Evolutionary conservation across 352 stramenopile genomes (phyloP).

Genomic region (Globisporangium lucens): DNA sequence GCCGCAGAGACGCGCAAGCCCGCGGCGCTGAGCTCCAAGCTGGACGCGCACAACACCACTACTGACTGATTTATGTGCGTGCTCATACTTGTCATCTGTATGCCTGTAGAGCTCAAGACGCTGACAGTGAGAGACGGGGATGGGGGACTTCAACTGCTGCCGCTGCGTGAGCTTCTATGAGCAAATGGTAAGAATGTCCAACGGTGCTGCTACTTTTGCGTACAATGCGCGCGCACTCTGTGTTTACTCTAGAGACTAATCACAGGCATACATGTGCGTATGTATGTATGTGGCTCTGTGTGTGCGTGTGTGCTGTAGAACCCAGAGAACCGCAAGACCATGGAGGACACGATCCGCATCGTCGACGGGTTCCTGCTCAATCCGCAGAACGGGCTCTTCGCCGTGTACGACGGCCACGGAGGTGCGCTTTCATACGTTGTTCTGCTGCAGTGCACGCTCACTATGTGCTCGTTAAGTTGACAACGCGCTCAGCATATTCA

Average conservation of each 20-base stretch:
- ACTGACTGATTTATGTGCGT: neutral
- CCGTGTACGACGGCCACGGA: constrained; percentile 76
- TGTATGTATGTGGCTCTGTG: neutral
- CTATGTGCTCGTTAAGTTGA: neutral
- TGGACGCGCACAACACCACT: neutral
- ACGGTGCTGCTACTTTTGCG: neutral
- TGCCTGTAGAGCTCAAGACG: neutral
- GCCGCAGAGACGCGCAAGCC: neutral
- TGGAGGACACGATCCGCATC: constrained; percentile 78
- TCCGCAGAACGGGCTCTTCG: constrained; percentile 68
- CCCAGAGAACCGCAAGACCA: constrained; percentile 66
- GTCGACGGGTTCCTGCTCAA: constrained; percentile 64
- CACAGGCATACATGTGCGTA: neutral
- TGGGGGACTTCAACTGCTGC: constrained; percentile 48
- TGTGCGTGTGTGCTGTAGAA: constrained; percentile 41
- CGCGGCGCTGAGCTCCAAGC: neutral
- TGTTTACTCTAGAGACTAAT: neutral
- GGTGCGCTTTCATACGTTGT: constrained; percentile 24
- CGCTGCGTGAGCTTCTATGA: constrained; percentile 67
- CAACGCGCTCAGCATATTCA: neutral
- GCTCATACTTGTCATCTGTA: neutral
- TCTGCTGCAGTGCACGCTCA: neutral
- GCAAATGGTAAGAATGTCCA: constrained; percentile 51
- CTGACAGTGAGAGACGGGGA: neutral
- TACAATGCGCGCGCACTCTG: neutral